These are phyloP conservation scores for Viola odorata DNA, from an alignment of 345 rosid genomes.

Conservation along the genomic window DNA sequence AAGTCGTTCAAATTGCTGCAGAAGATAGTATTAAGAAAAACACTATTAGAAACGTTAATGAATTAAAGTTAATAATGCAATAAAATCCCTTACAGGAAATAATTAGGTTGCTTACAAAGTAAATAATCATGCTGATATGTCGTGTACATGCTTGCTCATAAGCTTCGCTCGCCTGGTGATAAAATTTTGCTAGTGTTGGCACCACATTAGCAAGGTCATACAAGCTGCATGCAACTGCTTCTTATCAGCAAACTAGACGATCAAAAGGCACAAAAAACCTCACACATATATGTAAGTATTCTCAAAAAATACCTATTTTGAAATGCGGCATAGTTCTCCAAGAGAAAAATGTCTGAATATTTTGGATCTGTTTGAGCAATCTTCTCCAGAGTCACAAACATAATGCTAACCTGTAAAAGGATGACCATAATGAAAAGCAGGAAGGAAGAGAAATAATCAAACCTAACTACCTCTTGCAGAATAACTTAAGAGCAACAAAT, in stretches of 20 bases:
- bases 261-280: background rate
- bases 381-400: slow-evolving; percentile 92
- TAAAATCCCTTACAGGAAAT: background rate
- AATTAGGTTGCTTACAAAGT: slow-evolving; percentile 54
- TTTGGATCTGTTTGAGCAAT: slow-evolving; percentile 91
- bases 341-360: slow-evolving; percentile 81
- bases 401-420: slow-evolving; percentile 77
- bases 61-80: background rate
- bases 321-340: slow-evolving; percentile 98
- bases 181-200: slow-evolving; percentile 93
- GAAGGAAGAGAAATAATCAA: background rate
- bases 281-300: background rate
- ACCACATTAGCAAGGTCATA: slow-evolving; percentile 97
- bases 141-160: slow-evolving; percentile 98
- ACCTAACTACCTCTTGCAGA: background rate
- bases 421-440: slow-evolving; percentile 7
- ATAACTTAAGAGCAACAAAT: background rate
- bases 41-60: background rate
- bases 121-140: slow-evolving; percentile 92
- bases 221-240: slow-evolving; percentile 52
- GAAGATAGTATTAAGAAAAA: background rate
- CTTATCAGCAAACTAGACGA: slow-evolving; percentile 21
- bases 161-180: slow-evolving; percentile 98
- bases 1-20: slow-evolving; percentile 94
- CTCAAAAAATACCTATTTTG: slow-evolving; percentile 64